Evolutionary conservation across 1,139 yeast species (phyloP).

Genomic region (Kluyveromyces sp.): DNA sequence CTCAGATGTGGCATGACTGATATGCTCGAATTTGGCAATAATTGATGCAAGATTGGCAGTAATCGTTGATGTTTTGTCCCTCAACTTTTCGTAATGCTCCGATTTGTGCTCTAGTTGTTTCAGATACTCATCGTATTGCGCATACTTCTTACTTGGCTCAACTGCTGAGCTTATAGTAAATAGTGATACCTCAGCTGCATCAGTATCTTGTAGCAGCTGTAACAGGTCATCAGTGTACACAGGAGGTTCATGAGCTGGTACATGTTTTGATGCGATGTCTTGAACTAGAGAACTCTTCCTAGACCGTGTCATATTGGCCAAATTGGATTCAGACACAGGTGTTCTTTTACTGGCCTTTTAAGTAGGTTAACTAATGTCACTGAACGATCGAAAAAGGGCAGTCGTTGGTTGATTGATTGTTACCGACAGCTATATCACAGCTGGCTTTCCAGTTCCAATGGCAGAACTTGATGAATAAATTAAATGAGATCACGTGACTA

Average conservation of each 20-base stretch:
- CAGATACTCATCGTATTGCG: constrained; percentile 18
- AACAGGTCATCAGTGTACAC: constrained; percentile 5
- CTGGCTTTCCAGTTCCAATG: too few species aligned
- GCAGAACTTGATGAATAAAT: background rate
- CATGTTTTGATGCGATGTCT: constrained; percentile 22
- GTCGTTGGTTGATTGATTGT: too few species aligned
- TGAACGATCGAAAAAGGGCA: too few species aligned
- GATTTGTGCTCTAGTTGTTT: constrained; percentile 13
- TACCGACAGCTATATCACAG: too few species aligned
- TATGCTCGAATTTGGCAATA: constrained; percentile 14
- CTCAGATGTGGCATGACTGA: background rate
- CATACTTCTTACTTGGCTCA: constrained; percentile 7
- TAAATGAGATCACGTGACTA: background rate
- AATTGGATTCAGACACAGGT: too few species aligned
- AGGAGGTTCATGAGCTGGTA: background rate
- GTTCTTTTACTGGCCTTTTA: too few species aligned
- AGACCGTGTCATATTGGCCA: constrained; percentile 19
- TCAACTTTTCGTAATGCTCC: background rate
- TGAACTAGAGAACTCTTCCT: constrained; percentile 27
- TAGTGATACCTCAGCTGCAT: too few species aligned
- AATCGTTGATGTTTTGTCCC: constrained; percentile 17
- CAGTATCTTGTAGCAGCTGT: background rate
- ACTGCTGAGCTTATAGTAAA: background rate
- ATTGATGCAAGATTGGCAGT: constrained; percentile 16
- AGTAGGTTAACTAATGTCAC: too few species aligned